Base-by-base conservation (phyloP, 352 stramenopile species). In the Thalassiosira allenii region DNA sequence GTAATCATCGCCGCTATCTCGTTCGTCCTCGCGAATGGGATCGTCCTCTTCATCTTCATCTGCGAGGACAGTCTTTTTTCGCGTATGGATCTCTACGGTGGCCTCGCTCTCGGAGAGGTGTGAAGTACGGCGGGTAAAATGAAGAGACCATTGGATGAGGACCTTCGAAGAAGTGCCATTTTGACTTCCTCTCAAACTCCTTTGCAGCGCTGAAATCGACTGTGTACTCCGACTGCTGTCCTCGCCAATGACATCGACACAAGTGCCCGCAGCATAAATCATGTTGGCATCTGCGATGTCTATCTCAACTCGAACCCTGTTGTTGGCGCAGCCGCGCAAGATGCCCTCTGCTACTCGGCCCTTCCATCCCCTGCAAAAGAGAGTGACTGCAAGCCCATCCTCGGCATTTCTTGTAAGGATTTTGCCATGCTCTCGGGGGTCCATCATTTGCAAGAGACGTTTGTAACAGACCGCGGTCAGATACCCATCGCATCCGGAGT, bases 401-500 rank as follows among this genome's bases (percentile, higher is more conserved):
- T 43, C 2, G 44, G 51, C 32, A 32, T 78, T 57, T n/a, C 1
- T 11, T 27, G 41, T 17, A 33, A 2, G 4, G 6, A 77, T 20
- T 37, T 14, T 43, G 20, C 17, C 6, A 47, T 77, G 25, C 32
- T 40, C 54, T 68, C 20, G 65, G 34, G 67, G 67, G 37, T 70
- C 25, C 67, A 77, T 70, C 2, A 61, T 57, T 3, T 53, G 56
- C 37, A 77, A 59, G 2, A 61, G 11, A 29, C 23, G 1, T 40
- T 37, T 1, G 23, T 77, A 77, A 14, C 32, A 14, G 5, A 67
- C 47, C 3, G n/a, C 43, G n/a, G 33, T 8, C 22, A 9, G 9
- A 44, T 77, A 77, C 0, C 1, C 67, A 70, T 77, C 67, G 14
- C 5, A 20, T n/a, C n/a, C 22, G 30, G 64, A 47, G 43, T 74